Conservation (phyloP, 768 basidiomycete genomes). For the Lactarius vividus region DNA sequence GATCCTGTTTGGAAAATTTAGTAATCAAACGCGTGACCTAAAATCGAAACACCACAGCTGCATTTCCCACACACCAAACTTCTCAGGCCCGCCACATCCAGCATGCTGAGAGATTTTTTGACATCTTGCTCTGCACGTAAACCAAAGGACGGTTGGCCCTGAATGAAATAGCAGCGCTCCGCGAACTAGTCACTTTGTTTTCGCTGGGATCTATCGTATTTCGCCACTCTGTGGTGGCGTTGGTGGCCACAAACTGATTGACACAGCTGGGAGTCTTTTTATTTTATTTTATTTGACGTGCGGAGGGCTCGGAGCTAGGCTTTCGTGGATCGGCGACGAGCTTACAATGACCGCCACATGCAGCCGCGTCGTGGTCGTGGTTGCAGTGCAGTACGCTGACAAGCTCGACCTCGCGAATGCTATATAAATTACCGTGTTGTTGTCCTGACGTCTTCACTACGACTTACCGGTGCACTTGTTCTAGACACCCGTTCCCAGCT, state of each 20-base stretch:
- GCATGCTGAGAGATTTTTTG: neutral
- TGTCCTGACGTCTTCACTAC: neutral
- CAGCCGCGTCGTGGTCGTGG: neutral
- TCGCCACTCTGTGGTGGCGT: neutral
- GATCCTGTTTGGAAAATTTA: too few relatives aligned
- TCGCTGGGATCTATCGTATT: neutral
- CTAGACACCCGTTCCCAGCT: neutral
- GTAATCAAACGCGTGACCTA: neutral
- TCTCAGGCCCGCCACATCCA: neutral
- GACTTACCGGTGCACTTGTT: neutral
- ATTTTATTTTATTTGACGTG: neutral
- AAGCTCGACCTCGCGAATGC: neutral
- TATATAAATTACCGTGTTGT: neutral
- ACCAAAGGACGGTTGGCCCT: neutral
- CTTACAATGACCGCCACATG: neutral
- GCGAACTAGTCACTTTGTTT: neutral
- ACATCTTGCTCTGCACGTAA: neutral
- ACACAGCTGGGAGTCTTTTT: neutral
- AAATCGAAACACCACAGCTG: neutral
- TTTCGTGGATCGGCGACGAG: neutral
- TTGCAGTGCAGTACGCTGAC: neutral
- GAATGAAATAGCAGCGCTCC: neutral
- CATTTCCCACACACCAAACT: neutral
- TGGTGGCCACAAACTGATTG: neutral
- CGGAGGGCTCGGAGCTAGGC: neutral